A percentile compares a stretch with the other conserved stretches of the same genome.
Conservation (phyloP, 2,329 filamentous ascomycete genomes). For the Ophiocordyceps robertsii region DNA sequence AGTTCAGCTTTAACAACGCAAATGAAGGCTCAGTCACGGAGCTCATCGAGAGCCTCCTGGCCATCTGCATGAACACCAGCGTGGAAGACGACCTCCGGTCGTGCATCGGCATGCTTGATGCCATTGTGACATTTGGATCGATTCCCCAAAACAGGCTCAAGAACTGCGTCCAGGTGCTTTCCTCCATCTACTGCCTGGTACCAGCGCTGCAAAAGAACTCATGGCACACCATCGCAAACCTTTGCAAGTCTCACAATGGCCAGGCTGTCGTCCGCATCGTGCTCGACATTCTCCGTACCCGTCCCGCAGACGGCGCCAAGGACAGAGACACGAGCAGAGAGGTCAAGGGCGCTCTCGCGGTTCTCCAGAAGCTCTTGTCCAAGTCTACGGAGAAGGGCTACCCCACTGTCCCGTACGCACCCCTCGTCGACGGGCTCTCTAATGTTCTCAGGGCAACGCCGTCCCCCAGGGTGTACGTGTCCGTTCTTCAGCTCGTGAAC, state of each 20-base stretch:
- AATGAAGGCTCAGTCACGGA: constrained; percentile 46
- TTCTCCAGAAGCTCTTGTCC: constrained; percentile 48
- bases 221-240: constrained; percentile 57
- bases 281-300: constrained; percentile 44
- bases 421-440: constrained; percentile 43
- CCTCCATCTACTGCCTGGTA: constrained; percentile 58
- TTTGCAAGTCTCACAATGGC: constrained; percentile 62
- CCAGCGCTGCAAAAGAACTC: constrained; percentile 45
- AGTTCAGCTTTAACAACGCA: constrained; percentile 61
- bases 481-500: constrained; percentile 39
- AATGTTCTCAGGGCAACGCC: constrained; percentile 32
- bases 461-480: constrained; percentile 30
- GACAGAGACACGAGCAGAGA: constrained; percentile 40
- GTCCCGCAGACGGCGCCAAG: constrained; percentile 28
- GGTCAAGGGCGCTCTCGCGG: constrained; percentile 48
- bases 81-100: constrained; percentile 50
- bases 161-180: constrained; percentile 56
- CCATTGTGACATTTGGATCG: constrained; percentile 58
- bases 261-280: constrained; percentile 54
- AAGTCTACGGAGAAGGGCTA: constrained; percentile 47
- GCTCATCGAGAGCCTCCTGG: constrained; percentile 48
- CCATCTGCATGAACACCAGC: constrained; percentile 56
- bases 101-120: constrained; percentile 55
- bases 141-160: constrained; percentile 51
- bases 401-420: constrained; percentile 42